Conservation (phyloP, 345 rosid genomes). For the Citrus inodora region DNA sequence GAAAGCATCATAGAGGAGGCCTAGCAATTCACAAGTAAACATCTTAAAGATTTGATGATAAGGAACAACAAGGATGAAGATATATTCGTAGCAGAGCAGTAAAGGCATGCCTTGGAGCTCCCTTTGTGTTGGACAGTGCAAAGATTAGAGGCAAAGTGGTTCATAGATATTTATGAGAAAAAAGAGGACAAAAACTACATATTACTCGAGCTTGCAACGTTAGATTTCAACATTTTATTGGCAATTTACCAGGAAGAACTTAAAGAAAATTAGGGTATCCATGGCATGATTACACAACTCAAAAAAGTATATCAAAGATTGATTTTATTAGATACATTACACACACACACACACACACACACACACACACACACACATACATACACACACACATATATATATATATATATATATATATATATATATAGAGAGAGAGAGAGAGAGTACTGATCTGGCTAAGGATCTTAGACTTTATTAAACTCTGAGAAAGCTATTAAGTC, state of each 20-base stretch:
- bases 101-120: conserved; percentile 16
- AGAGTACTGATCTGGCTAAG: too few relatives aligned
- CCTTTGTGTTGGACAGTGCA: conserved; percentile 12
- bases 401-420: too few relatives aligned
- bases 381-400: too few relatives aligned
- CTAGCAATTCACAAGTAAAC: neutral
- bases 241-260: conserved; percentile 17
- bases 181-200: neutral
- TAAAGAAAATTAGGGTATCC: conserved; percentile 9
- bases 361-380: too few relatives aligned
- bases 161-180: conserved; percentile 7
- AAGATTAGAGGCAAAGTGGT: conserved; percentile 18
- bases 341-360: too few relatives aligned
- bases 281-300: too few relatives aligned
- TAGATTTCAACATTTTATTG: conserved; percentile 20
- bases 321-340: too few relatives aligned
- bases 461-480: too few relatives aligned
- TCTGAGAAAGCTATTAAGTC: too few relatives aligned
- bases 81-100: neutral
- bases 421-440: too few relatives aligned
- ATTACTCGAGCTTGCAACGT: conserved; percentile 18
- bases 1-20: too few relatives aligned
- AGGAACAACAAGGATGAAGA: neutral
- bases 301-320: too few relatives aligned
- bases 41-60: neutral